phyloP scores from a whole-genome alignment of 305 asterid species.

The Lippia alba region DNA sequence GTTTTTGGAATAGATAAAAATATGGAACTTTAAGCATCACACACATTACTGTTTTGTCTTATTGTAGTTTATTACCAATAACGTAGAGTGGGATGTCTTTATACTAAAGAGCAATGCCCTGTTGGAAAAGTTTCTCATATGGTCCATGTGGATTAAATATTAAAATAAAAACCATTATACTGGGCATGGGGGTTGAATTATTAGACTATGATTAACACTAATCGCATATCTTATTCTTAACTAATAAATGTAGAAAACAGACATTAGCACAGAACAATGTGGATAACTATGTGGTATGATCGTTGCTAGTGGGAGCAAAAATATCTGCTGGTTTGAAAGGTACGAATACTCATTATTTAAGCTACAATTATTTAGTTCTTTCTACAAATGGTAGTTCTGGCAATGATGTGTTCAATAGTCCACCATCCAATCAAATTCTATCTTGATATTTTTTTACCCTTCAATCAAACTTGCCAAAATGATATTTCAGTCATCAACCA shows the following conservation, averaged over 20 bases:
- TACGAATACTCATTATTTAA: slow-evolving; percentile 24
- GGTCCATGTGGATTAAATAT: slow-evolving; percentile 1
- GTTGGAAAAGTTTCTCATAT: slow-evolving; percentile 32
- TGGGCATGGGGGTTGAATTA: slow-evolving; percentile 9
- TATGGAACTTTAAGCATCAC: slow-evolving; percentile 27
- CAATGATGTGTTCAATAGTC: slow-evolving; percentile 10
- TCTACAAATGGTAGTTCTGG: slow-evolving; percentile 18
- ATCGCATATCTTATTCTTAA: slow-evolving; percentile 8
- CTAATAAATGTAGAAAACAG: background rate
- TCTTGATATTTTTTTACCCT: background rate
- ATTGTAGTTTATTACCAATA: slow-evolving; percentile 26
- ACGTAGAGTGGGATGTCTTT: slow-evolving; percentile 20
- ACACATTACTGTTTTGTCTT: slow-evolving; percentile 34
- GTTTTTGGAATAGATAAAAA: slow-evolving; percentile 36
- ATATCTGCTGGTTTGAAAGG: slow-evolving; percentile 38
- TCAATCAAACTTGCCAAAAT: slow-evolving; percentile 9
- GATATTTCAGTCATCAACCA: background rate
- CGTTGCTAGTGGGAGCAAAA: slow-evolving; percentile 32
- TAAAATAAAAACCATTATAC: slow-evolving; percentile 2
- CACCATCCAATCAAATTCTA: slow-evolving; percentile 9
- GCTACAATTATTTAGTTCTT: slow-evolving; percentile 3
- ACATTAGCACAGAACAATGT: slow-evolving; percentile 9
- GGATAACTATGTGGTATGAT: slow-evolving; percentile 33
- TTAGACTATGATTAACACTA: slow-evolving; percentile 6
- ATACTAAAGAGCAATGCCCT: slow-evolving; percentile 29